Percentiles rank a stretch among this genome's conserved stretches.
Evolutionary conservation across 2,329 filamentous ascomycete species (phyloP).

Genomic region (Colletotrichum theobromicola): DNA sequence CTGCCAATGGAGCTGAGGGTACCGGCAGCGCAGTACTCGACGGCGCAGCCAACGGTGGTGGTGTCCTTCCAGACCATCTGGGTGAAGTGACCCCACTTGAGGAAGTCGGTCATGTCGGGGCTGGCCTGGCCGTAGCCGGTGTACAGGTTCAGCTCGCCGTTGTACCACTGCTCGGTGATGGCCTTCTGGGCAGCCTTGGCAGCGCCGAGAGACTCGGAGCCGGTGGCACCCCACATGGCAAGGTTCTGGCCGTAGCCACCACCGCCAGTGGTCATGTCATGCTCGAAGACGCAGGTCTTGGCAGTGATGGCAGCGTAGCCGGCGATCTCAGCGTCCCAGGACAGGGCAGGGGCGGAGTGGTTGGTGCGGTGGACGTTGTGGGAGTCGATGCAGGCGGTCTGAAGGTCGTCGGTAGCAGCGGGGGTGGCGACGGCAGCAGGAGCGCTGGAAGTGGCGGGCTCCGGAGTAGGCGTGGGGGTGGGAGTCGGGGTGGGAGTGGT

Average conservation of each 20-base stretch:
- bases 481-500: conserved; percentile 14
- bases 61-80: conserved; percentile 48
- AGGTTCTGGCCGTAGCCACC: conserved; percentile 92
- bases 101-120: conserved; percentile 68
- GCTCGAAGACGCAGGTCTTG: conserved; percentile 71
- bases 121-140: conserved; percentile 63
- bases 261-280: conserved; percentile 70
- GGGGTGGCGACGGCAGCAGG: conserved; percentile 10
- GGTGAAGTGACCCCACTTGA: conserved; percentile 64
- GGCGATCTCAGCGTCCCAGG: conserved; percentile 71
- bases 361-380: conserved; percentile 90
- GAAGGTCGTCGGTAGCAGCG: conserved; percentile 30
- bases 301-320: conserved; percentile 69
- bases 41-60: conserved; percentile 59
- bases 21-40: conserved; percentile 68
- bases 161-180: conserved; percentile 89
- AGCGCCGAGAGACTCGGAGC: conserved; percentile 48
- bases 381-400: conserved; percentile 61
- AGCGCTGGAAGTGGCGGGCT: conserved; percentile 27
- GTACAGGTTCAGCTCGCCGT: conserved; percentile 68
- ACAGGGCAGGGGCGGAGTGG: conserved; percentile 71
- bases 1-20: conserved; percentile 56
- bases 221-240: conserved; percentile 62
- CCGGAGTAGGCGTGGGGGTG: conserved; percentile 14
- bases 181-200: conserved; percentile 66